These are phyloP conservation scores for Penstemon barbatus DNA, from an alignment of 257 asterid species.

Conservation along the genomic window DNA sequence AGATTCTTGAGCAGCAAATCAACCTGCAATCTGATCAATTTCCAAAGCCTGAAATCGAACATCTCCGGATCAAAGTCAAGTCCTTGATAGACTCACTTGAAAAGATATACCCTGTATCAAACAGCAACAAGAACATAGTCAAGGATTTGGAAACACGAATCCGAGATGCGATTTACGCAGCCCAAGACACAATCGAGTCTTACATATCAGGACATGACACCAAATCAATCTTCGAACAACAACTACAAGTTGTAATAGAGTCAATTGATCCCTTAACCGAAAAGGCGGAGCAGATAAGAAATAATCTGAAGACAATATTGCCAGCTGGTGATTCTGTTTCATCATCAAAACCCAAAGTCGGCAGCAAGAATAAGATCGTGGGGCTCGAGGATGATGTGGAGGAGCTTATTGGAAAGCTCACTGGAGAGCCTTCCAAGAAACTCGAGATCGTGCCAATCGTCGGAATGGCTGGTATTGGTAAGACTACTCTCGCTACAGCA, in stretches of 20 bases:
- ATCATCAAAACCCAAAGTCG: neutral
- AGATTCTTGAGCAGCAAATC: conserved; percentile 8
- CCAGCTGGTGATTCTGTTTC: neutral
- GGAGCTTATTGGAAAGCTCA: neutral
- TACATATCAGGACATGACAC: neutral
- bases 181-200: conserved; percentile 33
- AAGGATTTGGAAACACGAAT: conserved; percentile 17
- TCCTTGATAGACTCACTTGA: conserved; percentile 31
- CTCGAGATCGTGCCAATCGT: conserved; percentile 24
- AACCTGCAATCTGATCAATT: conserved; percentile 13
- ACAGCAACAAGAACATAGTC: conserved; percentile 1
- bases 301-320: neutral
- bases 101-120: conserved; percentile 19
- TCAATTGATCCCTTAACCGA: conserved; percentile 9
- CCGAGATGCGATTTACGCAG: conserved; percentile 29
- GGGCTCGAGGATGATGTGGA: conserved; percentile 24
- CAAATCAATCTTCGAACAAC: neutral
- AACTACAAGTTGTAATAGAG: conserved; percentile 1
- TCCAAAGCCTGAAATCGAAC: conserved; percentile 3
- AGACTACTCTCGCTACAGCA: conserved; percentile 42
- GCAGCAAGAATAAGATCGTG: conserved; percentile 1
- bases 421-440: neutral
- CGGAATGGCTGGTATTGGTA: conserved; percentile 44
- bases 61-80: conserved; percentile 19
- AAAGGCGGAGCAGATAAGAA: conserved; percentile 13